These are phyloP conservation scores for Hirschfeldia incana DNA, from an alignment of 345 rosid genomes.

Conservation along the genomic window DNA sequence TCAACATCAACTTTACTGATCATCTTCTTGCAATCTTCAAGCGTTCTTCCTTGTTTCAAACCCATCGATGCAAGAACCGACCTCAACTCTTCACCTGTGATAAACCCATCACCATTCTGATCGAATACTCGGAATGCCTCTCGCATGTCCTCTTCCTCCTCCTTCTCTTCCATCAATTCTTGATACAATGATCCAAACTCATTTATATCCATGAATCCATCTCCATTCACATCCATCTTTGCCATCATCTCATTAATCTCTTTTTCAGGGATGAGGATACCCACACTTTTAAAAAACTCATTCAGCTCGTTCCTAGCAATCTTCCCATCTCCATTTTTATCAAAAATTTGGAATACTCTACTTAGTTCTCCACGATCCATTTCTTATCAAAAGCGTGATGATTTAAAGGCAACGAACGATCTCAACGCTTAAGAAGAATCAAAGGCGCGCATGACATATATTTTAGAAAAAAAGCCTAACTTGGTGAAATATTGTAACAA, in stretches of 20 bases:
- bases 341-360: background rate
- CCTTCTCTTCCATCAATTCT: constrained; percentile 79
- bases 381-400: background rate
- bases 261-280: background rate
- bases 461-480: background rate
- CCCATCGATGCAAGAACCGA: constrained; percentile 82
- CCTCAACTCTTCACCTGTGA: constrained; percentile 78
- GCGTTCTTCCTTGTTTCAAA: constrained; percentile 74
- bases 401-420: background rate
- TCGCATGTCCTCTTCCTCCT: constrained; percentile 83
- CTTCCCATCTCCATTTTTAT: background rate
- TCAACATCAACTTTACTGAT: constrained; percentile 87
- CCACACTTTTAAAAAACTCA: background rate
- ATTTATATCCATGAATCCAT: constrained; percentile 75
- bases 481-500: constrained; percentile 2
- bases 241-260: constrained; percentile 15
- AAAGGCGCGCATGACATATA: background rate
- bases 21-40: constrained; percentile 85
- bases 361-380: background rate
- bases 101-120: constrained; percentile 88
- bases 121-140: constrained; percentile 92
- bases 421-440: background rate
- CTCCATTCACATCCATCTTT: constrained; percentile 80
- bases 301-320: background rate
- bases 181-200: constrained; percentile 79